Conservation (phyloP, 139 green algal genomes). For the Picochlorum sp. region DNA sequence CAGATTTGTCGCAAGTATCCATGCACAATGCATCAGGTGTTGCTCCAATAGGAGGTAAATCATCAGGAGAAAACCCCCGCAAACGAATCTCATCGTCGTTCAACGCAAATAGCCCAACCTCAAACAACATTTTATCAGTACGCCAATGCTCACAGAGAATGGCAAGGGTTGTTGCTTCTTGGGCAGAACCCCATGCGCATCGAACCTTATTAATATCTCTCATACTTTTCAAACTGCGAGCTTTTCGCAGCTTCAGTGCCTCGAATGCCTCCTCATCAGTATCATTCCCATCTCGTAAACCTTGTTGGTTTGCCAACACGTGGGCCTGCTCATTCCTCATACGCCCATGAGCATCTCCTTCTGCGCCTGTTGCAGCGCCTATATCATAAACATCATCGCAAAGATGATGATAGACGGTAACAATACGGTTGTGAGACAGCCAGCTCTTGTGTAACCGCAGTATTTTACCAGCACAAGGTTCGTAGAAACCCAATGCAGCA, state of each 20-base stretch:
- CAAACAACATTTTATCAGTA: constrained; percentile 9
- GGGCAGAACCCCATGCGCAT: constrained; percentile 52
- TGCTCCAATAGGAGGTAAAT: constrained; percentile 51
- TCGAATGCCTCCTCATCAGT: neutral
- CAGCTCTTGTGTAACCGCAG: constrained; percentile 25
- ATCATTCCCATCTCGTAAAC: neutral
- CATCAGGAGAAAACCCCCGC: constrained; percentile 20
- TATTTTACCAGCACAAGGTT: constrained; percentile 25
- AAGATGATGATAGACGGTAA: constrained; percentile 21
- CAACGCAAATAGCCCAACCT: constrained; percentile 43
- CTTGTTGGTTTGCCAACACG: neutral
- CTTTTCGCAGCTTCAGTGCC: neutral
- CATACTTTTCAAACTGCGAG: neutral
- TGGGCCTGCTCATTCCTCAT: neutral
- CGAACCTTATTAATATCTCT: constrained; percentile 22
- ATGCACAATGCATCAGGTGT: constrained; percentile 46
- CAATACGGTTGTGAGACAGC: constrained; percentile 7
- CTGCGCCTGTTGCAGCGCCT: neutral
- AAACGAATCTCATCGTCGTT: constrained; percentile 7
- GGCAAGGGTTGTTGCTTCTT: constrained; percentile 49
- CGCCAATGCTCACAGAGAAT: constrained; percentile 12
- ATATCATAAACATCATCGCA: constrained; percentile 1
- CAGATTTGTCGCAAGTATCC: constrained; percentile 18
- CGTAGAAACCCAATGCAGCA: constrained; percentile 50
- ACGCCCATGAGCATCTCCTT: neutral